Conservation (phyloP, 768 basidiomycete genomes). For the Boletus subcaerulescens region DNA sequence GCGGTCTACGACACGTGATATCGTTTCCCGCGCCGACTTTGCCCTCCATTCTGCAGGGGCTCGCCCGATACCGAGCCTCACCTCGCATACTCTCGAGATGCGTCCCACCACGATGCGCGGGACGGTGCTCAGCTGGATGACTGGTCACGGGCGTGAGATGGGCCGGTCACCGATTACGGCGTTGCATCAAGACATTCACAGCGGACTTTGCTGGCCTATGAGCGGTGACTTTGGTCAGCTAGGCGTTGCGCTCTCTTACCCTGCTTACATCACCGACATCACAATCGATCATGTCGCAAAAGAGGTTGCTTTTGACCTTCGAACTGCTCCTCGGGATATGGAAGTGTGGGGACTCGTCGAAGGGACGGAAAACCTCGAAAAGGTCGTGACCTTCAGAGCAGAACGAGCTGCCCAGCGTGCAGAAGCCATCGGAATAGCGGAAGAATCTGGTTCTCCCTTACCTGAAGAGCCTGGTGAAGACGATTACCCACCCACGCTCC, state of each 20-base stretch:
- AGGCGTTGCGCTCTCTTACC: slow-evolving; percentile 71
- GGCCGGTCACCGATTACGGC: slow-evolving; percentile 86
- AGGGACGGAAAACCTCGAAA: slow-evolving; percentile 64
- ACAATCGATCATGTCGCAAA: slow-evolving; percentile 86
- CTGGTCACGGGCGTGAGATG: slow-evolving; percentile 57
- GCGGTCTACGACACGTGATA: slow-evolving; percentile 66
- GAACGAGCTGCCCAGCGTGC: slow-evolving; percentile 38
- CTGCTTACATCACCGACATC: slow-evolving; percentile 57
- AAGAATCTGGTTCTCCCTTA: slow-evolving; percentile 24
- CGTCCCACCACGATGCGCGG: slow-evolving; percentile 48
- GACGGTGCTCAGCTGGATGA: slow-evolving; percentile 53
- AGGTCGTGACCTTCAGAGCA: slow-evolving; percentile 54
- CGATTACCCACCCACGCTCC: slow-evolving; percentile 49
- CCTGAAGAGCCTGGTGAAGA: slow-evolving; percentile 30
- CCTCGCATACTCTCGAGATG: slow-evolving; percentile 74
- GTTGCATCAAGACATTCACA: slow-evolving; percentile 79
- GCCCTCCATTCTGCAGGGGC: slow-evolving; percentile 84
- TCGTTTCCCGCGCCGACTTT: slow-evolving; percentile 78
- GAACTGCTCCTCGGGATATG: slow-evolving; percentile 80
- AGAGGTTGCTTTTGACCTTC: slow-evolving; percentile 79
- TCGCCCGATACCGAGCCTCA: slow-evolving; percentile 75
- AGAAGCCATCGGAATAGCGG: slow-evolving; percentile 32
- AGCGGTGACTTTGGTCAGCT: slow-evolving; percentile 73
- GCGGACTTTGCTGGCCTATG: slow-evolving; percentile 95
- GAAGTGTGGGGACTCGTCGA: slow-evolving; percentile 92